These are phyloP conservation scores for Tuber microsphaerosporum DNA, from an alignment of 495 filamentous ascomycete species.

Conservation along the genomic window DNA sequence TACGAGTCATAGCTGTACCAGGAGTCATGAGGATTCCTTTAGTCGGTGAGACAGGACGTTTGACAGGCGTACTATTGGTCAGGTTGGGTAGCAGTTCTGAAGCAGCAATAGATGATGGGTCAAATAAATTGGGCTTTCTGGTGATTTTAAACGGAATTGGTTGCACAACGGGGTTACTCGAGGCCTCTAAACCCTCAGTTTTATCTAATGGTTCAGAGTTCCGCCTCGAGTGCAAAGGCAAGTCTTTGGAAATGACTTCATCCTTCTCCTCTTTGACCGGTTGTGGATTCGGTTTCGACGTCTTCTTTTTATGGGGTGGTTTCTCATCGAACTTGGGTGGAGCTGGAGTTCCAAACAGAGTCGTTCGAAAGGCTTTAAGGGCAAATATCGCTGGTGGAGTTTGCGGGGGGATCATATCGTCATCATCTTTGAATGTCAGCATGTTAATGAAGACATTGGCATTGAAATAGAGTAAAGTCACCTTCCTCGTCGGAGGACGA, in stretches of 20 bases:
- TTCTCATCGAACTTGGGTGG: slow-evolving; percentile 40
- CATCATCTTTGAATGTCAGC: slow-evolving; percentile 44
- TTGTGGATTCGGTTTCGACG: slow-evolving; percentile 15
- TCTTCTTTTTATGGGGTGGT: slow-evolving; percentile 15
- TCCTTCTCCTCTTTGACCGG: slow-evolving; percentile 31
- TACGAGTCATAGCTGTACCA: slow-evolving; percentile 69
- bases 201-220: slow-evolving; percentile 3
- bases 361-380: slow-evolving; percentile 82
- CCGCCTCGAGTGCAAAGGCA: slow-evolving; percentile 14
- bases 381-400: slow-evolving; percentile 93
- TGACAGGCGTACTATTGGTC: slow-evolving; percentile 38
- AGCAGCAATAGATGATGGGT: slow-evolving; percentile 38
- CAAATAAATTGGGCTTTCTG: slow-evolving; percentile 35
- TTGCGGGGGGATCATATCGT: slow-evolving; percentile 63
- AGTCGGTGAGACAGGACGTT: slow-evolving; percentile 52
- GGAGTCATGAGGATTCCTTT: slow-evolving; percentile 87
- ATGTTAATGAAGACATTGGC: slow-evolving; percentile 19
- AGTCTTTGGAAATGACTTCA: neutral
- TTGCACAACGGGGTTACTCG: slow-evolving; percentile 11
- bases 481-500: slow-evolving; percentile 40
- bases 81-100: slow-evolving; percentile 39
- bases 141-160: slow-evolving; percentile 35
- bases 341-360: slow-evolving; percentile 78
- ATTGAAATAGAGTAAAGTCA: slow-evolving; percentile 21
- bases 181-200: slow-evolving; percentile 4